A percentile compares a stretch with the other conserved stretches of the same genome.
Evolutionary conservation across 1,284 basidiomycete species (phyloP).

Genomic region (Ceratobasidium sp.): DNA sequence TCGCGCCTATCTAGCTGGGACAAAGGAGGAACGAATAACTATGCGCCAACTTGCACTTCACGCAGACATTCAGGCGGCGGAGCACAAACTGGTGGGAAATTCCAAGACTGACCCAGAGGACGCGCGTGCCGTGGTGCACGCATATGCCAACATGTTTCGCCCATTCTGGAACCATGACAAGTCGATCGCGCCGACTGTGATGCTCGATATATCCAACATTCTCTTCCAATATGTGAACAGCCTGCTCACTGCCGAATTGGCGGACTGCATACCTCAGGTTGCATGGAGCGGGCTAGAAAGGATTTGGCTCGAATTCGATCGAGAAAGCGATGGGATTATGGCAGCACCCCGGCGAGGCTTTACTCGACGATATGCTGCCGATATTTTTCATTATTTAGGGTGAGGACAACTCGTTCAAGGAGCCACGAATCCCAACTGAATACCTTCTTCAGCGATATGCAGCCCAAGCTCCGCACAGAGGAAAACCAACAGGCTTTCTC

Average conservation of each 20-base stretch:
- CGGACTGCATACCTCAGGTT: slow-evolving; percentile 2
- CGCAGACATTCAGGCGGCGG: not conserved
- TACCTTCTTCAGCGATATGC: not conserved
- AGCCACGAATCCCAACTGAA: not conserved
- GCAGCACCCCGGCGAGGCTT: not conserved
- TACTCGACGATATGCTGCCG: not conserved
- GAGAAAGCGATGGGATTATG: slow-evolving; percentile 17
- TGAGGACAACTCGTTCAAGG: not conserved
- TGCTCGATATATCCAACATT: not conserved
- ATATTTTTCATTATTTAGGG: not conserved
- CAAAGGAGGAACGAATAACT: not conserved
- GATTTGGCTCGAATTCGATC: slow-evolving; percentile 16
- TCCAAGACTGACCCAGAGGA: slow-evolving; percentile 8
- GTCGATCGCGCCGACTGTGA: not conserved
- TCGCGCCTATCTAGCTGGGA: slow-evolving; percentile 3
- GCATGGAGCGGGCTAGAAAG: not conserved
- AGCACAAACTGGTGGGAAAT: not conserved
- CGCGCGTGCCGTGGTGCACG: not conserved
- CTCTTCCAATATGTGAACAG: not conserved
- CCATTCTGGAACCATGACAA: not conserved
- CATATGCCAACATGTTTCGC: slow-evolving; percentile 11
- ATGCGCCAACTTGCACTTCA: not conserved
- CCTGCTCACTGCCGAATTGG: not conserved
- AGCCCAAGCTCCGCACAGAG: not conserved
- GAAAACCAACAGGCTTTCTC: not conserved